Conservation (phyloP, 768 basidiomycete genomes). For the Cytidiella melzeri region DNA sequence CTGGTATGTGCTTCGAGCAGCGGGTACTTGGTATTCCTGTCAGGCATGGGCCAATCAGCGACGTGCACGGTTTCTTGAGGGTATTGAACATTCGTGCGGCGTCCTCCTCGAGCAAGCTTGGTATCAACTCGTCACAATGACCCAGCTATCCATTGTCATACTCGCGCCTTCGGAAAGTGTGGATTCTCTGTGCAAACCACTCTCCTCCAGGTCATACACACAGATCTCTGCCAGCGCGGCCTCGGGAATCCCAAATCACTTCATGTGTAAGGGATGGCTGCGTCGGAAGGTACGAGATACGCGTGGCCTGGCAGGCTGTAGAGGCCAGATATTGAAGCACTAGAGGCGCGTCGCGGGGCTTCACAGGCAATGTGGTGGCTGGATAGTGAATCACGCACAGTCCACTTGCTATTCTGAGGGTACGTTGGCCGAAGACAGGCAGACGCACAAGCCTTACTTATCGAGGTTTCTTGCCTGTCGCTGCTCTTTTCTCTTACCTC, state of each 20-base stretch:
- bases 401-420: constrained; percentile 6
- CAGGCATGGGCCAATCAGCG: not conserved
- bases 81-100: not conserved
- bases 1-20: constrained; percentile 9
- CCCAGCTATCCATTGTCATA: constrained; percentile 23
- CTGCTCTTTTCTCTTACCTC: constrained; percentile 10
- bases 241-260: constrained; percentile 45
- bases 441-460: constrained; percentile 30
- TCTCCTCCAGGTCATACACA: constrained; percentile 24
- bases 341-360: constrained; percentile 50
- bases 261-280: constrained; percentile 35
- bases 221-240: constrained; percentile 43
- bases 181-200: constrained; percentile 19
- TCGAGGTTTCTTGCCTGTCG: constrained; percentile 27
- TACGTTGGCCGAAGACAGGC: constrained; percentile 20
- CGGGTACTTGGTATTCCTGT: not conserved
- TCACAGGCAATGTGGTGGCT: constrained; percentile 12
- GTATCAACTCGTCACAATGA: constrained; percentile 30
- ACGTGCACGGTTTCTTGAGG: not conserved
- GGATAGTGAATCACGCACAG: constrained; percentile 39
- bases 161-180: constrained; percentile 53
- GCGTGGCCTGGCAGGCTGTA: constrained; percentile 12
- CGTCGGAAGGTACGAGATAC: constrained; percentile 41
- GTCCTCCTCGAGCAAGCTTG: not conserved
- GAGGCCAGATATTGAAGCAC: constrained; percentile 25